Evolutionary conservation across 2,329 filamentous ascomycete genomes (phyloP).

Genomic region (Chaetomium olivaceum): DNA sequence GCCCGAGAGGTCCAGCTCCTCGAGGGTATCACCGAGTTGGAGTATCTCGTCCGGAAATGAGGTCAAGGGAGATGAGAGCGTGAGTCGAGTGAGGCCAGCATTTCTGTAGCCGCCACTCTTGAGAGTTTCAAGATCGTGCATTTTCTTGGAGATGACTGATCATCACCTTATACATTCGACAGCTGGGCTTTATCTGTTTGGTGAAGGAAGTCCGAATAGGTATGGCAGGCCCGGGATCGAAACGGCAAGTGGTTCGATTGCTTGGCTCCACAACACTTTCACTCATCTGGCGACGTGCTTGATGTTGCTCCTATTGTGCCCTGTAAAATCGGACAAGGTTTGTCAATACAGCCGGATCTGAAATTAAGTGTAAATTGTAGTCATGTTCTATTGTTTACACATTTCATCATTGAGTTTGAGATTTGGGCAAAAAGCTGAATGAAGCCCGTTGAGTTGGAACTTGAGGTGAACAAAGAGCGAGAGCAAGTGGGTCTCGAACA

Average conservation of each 20-base stretch:
- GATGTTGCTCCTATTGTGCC: background rate
- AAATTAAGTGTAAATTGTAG: background rate
- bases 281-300: background rate
- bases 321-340: background rate
- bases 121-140: conserved; percentile 40
- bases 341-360: background rate
- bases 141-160: conserved; percentile 20
- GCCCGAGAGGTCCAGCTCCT: conserved; percentile 51
- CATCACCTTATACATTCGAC: background rate
- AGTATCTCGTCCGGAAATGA: conserved; percentile 46
- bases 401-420: background rate
- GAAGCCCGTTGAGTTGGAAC: background rate
- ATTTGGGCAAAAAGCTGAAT: background rate
- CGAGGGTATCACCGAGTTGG: conserved; percentile 44
- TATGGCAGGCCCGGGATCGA: too few relatives aligned
- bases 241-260: background rate
- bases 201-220: background rate
- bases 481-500: background rate
- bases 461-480: background rate
- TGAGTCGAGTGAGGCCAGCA: conserved; percentile 39
- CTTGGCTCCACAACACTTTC: background rate
- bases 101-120: conserved; percentile 37
- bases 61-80: conserved; percentile 39
- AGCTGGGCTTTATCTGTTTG: background rate
- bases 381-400: background rate